These are phyloP conservation scores for Phanerochaete sordida DNA, from an alignment of 768 basidiomycete genomes.

Conservation along the genomic window DNA sequence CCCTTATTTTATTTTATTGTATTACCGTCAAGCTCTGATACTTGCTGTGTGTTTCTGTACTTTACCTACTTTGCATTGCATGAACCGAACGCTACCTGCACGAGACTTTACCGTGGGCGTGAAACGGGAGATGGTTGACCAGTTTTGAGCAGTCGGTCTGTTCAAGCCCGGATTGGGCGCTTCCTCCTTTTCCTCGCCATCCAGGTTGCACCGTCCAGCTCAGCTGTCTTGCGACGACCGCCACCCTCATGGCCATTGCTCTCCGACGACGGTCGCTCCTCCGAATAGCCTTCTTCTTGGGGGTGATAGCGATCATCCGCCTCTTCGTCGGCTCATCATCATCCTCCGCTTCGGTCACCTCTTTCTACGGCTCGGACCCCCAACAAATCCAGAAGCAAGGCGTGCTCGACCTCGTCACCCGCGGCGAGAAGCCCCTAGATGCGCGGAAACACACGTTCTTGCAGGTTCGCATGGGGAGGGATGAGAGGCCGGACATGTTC, in stretches of 20 bases:
- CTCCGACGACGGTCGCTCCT: constrained; percentile 49
- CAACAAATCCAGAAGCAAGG: constrained; percentile 52
- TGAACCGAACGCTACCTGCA: not conserved
- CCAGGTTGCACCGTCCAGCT: not conserved
- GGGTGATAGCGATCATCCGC: constrained; percentile 33
- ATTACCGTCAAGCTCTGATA: not conserved
- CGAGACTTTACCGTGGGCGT: not conserved
- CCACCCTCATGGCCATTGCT: constrained; percentile 32
- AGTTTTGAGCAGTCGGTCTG: not conserved
- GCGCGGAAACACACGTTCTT: constrained; percentile 85
- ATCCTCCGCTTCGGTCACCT: constrained; percentile 19
- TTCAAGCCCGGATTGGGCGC: not conserved
- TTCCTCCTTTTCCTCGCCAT: not conserved
- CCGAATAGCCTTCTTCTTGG: constrained; percentile 36
- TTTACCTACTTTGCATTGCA: not conserved
- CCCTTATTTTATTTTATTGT: not conserved
- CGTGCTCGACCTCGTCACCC: constrained; percentile 62
- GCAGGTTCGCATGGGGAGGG: constrained; percentile 85
- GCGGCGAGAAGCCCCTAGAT: constrained; percentile 78
- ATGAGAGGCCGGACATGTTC: constrained; percentile 80
- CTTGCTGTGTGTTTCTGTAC: not conserved
- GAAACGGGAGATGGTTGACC: not conserved
- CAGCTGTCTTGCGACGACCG: not conserved
- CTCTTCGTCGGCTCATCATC: constrained; percentile 34
- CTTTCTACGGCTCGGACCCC: constrained; percentile 21